Conservation (phyloP, 116 monocot genomes). For the Phalaenopsis hybrid region DNA sequence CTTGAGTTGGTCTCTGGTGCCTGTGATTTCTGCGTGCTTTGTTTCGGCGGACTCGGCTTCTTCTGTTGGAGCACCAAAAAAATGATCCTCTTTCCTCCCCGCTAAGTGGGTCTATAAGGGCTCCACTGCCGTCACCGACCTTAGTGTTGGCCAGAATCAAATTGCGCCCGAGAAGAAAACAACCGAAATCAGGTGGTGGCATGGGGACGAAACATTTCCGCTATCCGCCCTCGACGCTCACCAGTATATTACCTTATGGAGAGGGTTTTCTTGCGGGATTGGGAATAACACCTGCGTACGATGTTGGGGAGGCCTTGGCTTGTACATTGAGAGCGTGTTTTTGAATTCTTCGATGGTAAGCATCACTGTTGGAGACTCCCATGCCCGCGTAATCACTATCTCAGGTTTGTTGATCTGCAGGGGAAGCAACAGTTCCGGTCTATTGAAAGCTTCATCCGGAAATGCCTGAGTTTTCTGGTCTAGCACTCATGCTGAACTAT, state of each 20-base stretch:
- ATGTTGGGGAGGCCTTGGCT: slow-evolving; percentile 50
- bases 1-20: slow-evolving; percentile 62
- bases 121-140: slow-evolving; percentile 9
- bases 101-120: slow-evolving; percentile 45
- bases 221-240: slow-evolving; percentile 15
- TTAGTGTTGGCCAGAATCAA: slow-evolving; percentile 57
- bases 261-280: slow-evolving; percentile 63
- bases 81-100: neutral
- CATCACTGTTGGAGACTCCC: slow-evolving; percentile 57
- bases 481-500: slow-evolving; percentile 49
- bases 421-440: slow-evolving; percentile 42
- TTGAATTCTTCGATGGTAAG: slow-evolving; percentile 32
- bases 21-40: slow-evolving; percentile 47
- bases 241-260: slow-evolving; percentile 61
- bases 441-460: slow-evolving; percentile 16
- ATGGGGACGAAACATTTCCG: slow-evolving; percentile 30
- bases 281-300: slow-evolving; percentile 20
- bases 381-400: slow-evolving; percentile 45
- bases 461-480: slow-evolving; percentile 27
- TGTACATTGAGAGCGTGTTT: slow-evolving; percentile 21
- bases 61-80: slow-evolving; percentile 49
- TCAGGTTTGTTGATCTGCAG: slow-evolving; percentile 43
- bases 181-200: slow-evolving; percentile 50
- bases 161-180: slow-evolving; percentile 34
- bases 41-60: slow-evolving; percentile 27